These are phyloP conservation scores for Microcyclospora pomicola DNA, from an alignment of 2,329 filamentous ascomycete species.

Conservation along the genomic window DNA sequence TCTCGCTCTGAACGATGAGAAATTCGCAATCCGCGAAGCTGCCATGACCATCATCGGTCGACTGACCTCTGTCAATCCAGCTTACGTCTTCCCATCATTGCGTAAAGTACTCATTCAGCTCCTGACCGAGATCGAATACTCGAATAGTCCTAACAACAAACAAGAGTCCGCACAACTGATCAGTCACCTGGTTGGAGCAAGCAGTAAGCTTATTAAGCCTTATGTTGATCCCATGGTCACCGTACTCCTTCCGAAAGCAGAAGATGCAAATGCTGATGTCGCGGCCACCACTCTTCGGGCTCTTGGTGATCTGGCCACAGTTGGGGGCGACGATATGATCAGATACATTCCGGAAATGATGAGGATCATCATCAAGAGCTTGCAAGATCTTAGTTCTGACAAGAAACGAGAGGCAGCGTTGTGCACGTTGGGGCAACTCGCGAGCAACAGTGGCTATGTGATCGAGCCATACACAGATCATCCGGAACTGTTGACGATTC, in stretches of 20 bases:
- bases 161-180: constrained; percentile 92
- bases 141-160: constrained; percentile 84
- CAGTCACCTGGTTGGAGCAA: constrained; percentile 83
- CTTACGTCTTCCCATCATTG: constrained; percentile 91
- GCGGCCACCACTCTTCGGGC: constrained; percentile 91
- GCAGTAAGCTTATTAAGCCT: constrained; percentile 82
- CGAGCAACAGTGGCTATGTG: constrained; percentile 94
- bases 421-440: constrained; percentile 78
- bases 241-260: constrained; percentile 84
- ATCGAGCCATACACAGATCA: constrained; percentile 94
- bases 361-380: constrained; percentile 83
- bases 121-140: constrained; percentile 90
- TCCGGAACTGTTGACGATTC: constrained; percentile 77
- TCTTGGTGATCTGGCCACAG: constrained; percentile 83
- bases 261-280: constrained; percentile 71
- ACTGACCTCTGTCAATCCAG: constrained; percentile 78
- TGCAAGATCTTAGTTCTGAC: constrained; percentile 87
- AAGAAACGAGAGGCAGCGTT: constrained; percentile 83
- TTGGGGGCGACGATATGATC: constrained; percentile 88
- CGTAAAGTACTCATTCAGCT: constrained; percentile 93
- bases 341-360: constrained; percentile 84
- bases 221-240: constrained; percentile 96
- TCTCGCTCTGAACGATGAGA: constrained; percentile 87
- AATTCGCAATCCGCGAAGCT: constrained; percentile 83
- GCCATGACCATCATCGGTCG: constrained; percentile 94